Percentiles rank a stretch among this genome's conserved stretches.
Evolutionary conservation across 768 basidiomycete species (phyloP).

Genomic region (Mycena floridula): DNA sequence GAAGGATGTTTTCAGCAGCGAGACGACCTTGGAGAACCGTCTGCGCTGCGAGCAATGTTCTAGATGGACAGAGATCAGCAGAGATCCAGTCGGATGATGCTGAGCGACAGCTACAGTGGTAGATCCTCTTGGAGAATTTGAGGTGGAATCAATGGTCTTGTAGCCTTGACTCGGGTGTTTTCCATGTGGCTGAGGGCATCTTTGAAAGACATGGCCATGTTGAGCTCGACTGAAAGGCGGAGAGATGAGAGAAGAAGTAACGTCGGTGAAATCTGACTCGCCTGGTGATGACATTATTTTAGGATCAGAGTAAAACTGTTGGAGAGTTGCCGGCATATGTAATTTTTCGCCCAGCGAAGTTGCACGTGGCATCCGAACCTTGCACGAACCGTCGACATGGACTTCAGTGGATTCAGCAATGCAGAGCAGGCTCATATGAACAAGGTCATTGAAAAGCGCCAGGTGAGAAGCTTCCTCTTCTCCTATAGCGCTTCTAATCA

Average conservation of each 20-base stretch:
- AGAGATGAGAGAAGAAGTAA: neutral
- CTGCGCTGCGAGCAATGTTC: slow-evolving; percentile 75
- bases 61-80: slow-evolving; percentile 21
- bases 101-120: slow-evolving; percentile 54
- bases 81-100: slow-evolving; percentile 3
- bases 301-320: too few species aligned
- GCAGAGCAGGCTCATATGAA: slow-evolving; percentile 97
- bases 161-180: slow-evolving; percentile 81
- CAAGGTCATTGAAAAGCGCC: slow-evolving; percentile 92
- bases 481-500: slow-evolving; percentile 4
- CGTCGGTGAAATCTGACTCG: neutral
- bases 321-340: too few species aligned
- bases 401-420: slow-evolving; percentile 83
- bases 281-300: too few species aligned
- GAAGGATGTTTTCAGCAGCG: slow-evolving; percentile 71
- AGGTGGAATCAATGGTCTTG: slow-evolving; percentile 86
- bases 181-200: slow-evolving; percentile 79
- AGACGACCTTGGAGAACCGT: slow-evolving; percentile 85
- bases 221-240: slow-evolving; percentile 38
- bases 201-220: slow-evolving; percentile 70
- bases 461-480: slow-evolving; percentile 41
- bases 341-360: too few species aligned
- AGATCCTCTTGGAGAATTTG: slow-evolving; percentile 93
- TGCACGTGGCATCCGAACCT: too few species aligned
- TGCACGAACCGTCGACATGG: slow-evolving; percentile 60